These are phyloP conservation scores for Gossypium gossypioides DNA, from an alignment of 441 rosid species.

Conservation along the genomic window DNA sequence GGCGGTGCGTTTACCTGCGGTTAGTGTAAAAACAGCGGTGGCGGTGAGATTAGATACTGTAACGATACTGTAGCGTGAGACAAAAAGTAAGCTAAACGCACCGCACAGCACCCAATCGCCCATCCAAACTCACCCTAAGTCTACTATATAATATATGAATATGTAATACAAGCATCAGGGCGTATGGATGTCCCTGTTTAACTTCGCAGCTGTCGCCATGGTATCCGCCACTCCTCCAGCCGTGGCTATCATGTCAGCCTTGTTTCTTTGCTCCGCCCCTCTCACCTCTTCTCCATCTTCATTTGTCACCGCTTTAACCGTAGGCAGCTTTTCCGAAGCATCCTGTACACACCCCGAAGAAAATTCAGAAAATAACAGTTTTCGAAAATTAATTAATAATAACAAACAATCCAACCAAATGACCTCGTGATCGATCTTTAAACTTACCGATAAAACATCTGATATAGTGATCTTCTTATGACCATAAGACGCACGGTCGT, in stretches of 20 bases:
- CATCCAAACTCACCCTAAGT: too few relatives aligned
- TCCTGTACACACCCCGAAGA: neutral
- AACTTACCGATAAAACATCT: constrained; percentile 31
- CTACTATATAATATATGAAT: neutral
- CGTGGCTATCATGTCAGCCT: constrained; percentile 28
- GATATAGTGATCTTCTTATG: constrained; percentile 32
- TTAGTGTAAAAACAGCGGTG: too few relatives aligned
- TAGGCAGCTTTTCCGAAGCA: neutral
- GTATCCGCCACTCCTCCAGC: constrained; percentile 50
- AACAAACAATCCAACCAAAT: neutral
- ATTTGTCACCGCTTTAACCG: constrained; percentile 13
- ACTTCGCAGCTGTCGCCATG: constrained; percentile 38
- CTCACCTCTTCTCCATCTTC: constrained; percentile 43
- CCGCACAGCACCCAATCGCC: too few relatives aligned
- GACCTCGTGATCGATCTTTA: neutral
- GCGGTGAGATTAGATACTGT: too few relatives aligned
- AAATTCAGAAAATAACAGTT: neutral
- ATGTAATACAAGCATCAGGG: neutral
- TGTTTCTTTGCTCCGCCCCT: constrained; percentile 36
- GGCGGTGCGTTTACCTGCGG: too few relatives aligned
- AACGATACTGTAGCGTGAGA: too few relatives aligned
- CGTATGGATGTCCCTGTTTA: constrained; percentile 17
- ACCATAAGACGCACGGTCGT: constrained; percentile 15
- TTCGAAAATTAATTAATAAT: neutral
- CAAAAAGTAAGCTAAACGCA: too few relatives aligned